phyloP scores from a whole-genome alignment of 257 asterid genomes.

The Solanum peruvianum region DNA sequence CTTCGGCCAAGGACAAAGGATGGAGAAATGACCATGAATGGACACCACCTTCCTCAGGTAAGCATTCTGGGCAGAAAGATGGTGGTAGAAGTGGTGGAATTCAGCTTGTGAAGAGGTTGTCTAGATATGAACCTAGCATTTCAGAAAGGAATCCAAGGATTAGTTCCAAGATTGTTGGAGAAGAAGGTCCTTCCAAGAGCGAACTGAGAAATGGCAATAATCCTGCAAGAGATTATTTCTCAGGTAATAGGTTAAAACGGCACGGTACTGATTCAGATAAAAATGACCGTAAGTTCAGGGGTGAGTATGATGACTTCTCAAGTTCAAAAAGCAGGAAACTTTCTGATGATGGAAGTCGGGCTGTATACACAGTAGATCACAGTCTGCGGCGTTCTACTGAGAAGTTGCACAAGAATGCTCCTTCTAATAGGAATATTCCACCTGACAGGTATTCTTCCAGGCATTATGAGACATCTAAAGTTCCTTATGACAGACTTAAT shows the following conservation, averaged over 20 bases:
- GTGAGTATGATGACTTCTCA: constrained; percentile 52
- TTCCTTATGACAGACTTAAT: constrained; percentile 43
- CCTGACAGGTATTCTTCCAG: constrained; percentile 76
- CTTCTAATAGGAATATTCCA: constrained; percentile 39
- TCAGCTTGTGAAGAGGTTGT: constrained; percentile 48
- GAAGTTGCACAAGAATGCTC: constrained; percentile 31
- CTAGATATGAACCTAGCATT: constrained; percentile 45
- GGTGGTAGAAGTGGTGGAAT: constrained; percentile 43
- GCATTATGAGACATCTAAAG: constrained; percentile 55
- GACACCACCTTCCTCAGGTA: constrained; percentile 59
- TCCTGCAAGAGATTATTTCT: constrained; percentile 49
- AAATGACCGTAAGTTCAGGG: constrained; percentile 48
- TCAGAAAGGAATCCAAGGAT: constrained; percentile 45
- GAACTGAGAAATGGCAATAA: constrained; percentile 59
- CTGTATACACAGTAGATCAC: constrained; percentile 47
- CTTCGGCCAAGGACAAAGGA: constrained; percentile 41
- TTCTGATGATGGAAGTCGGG: constrained; percentile 51
- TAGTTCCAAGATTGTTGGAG: constrained; percentile 55
- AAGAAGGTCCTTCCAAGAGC: constrained; percentile 48
- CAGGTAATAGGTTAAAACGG: constrained; percentile 55
- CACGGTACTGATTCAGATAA: constrained; percentile 53
- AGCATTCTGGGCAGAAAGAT: constrained; percentile 58
- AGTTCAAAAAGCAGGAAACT: constrained; percentile 68
- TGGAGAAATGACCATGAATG: constrained; percentile 52
- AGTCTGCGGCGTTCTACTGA: constrained; percentile 42